Percentiles rank a stretch among this genome's conserved stretches.
phyloP scores from a whole-genome alignment of 2,329 filamentous ascomycete genomes.

The Alternaria panax region DNA sequence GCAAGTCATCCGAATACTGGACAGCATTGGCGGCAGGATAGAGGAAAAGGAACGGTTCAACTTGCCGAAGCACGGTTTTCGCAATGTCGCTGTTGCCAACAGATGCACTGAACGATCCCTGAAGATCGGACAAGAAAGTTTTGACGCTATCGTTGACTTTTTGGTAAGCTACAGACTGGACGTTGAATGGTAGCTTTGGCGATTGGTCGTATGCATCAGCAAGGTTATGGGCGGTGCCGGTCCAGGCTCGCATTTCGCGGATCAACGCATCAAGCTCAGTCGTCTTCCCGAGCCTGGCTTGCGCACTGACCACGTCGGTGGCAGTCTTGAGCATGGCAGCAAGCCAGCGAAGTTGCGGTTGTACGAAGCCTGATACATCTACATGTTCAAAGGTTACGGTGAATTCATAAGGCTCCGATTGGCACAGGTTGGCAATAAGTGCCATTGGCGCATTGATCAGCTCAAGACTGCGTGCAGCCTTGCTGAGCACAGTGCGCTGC shows the following conservation, averaged over 20 bases:
- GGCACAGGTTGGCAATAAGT: conserved; percentile 43
- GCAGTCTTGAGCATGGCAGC: conserved; percentile 71
- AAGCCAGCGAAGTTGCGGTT: conserved; percentile 64
- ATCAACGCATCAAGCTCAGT: conserved; percentile 37
- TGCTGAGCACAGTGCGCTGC: conserved; percentile 62
- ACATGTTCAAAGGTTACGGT: conserved; percentile 27
- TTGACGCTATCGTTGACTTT: conserved; percentile 23
- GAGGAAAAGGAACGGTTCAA: conserved; percentile 68
- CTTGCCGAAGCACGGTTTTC: conserved; percentile 61
- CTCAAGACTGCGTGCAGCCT: conserved; percentile 40
- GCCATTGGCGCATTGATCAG: conserved; percentile 50
- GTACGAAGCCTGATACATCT: conserved; percentile 19
- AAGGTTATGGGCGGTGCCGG: conserved; percentile 24
- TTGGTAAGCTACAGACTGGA: conserved; percentile 31
- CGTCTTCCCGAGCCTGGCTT: conserved; percentile 68
- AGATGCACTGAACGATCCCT: conserved; percentile 26
- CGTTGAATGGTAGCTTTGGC: conserved; percentile 36
- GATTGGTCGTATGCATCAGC: conserved; percentile 25
- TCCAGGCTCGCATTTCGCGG: conserved; percentile 36
- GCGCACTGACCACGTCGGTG: conserved; percentile 68
- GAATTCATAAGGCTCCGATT: conserved; percentile 16
- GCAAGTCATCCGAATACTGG: conserved; percentile 6
- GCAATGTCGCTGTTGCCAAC: conserved; percentile 33
- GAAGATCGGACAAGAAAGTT: conserved; percentile 25
- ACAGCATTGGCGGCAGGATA: conserved; percentile 9